These are phyloP conservation scores for Begonia masoniana DNA, from an alignment of 306 rosid genomes.

Conservation along the genomic window DNA sequence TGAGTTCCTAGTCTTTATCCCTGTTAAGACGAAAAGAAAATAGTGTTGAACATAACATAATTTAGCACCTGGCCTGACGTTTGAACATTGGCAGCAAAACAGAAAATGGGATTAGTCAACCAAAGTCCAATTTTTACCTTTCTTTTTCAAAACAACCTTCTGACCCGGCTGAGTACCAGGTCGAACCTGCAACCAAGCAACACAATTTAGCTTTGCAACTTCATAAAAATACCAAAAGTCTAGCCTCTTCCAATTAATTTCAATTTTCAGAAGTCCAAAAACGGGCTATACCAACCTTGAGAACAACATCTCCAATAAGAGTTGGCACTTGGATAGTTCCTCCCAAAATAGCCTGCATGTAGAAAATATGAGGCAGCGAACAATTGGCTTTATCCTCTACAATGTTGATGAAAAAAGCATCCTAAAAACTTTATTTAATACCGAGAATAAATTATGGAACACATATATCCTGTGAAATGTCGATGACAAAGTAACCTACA, in stretches of 20 bases:
- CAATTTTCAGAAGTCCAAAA: too few relatives aligned
- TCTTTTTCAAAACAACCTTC: slow-evolving; percentile 86
- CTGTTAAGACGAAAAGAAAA: slow-evolving; percentile 20
- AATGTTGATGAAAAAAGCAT: not conserved
- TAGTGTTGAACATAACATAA: not conserved
- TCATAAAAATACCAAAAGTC: slow-evolving; percentile 3
- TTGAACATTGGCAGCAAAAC: too few relatives aligned
- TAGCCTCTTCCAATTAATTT: not conserved
- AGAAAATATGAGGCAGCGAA: too few relatives aligned
- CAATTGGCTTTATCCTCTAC: too few relatives aligned
- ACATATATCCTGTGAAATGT: too few relatives aligned
- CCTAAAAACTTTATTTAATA: not conserved
- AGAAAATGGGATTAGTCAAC: too few relatives aligned
- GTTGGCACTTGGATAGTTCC: slow-evolving; percentile 90
- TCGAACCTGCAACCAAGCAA: slow-evolving; percentile 50
- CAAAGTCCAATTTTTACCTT: slow-evolving; percentile 35
- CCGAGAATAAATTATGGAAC: too few relatives aligned
- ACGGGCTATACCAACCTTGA: slow-evolving; percentile 44
- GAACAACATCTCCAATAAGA: slow-evolving; percentile 75
- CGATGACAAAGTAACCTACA: not conserved
- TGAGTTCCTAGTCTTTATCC: slow-evolving; percentile 55
- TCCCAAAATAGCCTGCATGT: slow-evolving; percentile 68
- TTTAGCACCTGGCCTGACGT: not conserved
- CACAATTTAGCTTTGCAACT: slow-evolving; percentile 1
- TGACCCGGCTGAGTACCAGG: slow-evolving; percentile 82